Percentiles rank a stretch among this genome's conserved stretches.
phyloP scores from a whole-genome alignment of 495 filamentous ascomycete species.

The Bathelium albidoporum region DNA sequence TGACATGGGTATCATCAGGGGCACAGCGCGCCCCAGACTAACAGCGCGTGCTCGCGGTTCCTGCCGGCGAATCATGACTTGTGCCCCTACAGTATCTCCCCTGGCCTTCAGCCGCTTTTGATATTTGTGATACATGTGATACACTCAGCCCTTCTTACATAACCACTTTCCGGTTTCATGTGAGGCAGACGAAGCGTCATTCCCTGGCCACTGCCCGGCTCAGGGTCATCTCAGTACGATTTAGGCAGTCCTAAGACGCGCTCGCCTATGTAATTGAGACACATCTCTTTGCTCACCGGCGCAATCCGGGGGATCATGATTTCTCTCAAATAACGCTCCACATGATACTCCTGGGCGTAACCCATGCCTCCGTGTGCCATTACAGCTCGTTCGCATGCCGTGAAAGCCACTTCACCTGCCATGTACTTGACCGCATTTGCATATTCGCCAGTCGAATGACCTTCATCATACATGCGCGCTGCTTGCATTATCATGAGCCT shows the following conservation, averaged over 20 bases:
- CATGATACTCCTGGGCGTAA: slow-evolving; percentile 26
- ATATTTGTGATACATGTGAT: too few relatives aligned
- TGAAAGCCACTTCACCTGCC: slow-evolving; percentile 23
- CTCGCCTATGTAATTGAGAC: slow-evolving; percentile 23
- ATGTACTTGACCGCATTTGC: slow-evolving; percentile 25
- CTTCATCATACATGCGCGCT: slow-evolving; percentile 25
- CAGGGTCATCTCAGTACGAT: slow-evolving; percentile 14
- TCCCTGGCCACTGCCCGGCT: too few relatives aligned
- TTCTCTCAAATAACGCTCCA: slow-evolving; percentile 26
- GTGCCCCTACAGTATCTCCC: neutral
- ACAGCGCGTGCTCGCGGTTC: neutral
- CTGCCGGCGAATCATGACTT: neutral
- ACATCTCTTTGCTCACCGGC: slow-evolving; percentile 27
- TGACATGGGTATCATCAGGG: neutral
- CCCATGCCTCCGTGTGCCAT: slow-evolving; percentile 25
- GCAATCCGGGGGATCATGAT: slow-evolving; percentile 24
- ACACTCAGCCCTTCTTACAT: neutral
- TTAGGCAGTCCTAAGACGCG: slow-evolving; percentile 21
- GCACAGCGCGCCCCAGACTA: neutral
- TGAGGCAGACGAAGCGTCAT: neutral
- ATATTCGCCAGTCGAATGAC: slow-evolving; percentile 22
- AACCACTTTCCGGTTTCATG: neutral
- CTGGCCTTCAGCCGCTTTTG: too few relatives aligned
- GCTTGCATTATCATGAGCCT: slow-evolving; percentile 25
- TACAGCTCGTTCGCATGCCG: slow-evolving; percentile 23